Evolutionary conservation across 352 stramenopile species (phyloP).

Genomic region (Saprolegnia parasitica): DNA sequence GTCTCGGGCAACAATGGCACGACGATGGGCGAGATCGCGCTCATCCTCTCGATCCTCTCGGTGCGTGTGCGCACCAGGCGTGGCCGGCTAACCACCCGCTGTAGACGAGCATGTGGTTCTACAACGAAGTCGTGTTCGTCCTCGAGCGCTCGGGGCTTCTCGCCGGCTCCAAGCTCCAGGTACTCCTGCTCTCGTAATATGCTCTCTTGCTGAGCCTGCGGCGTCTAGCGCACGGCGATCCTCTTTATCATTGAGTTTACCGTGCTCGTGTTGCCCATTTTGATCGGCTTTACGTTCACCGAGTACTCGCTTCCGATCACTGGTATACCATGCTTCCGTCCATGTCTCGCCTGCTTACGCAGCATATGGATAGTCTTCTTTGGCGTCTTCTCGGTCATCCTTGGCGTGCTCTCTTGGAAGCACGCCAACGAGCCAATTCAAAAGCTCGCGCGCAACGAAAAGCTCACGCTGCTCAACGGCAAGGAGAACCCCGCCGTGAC

Average conservation of each 20-base stretch:
- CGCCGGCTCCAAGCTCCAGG: constrained; percentile 12
- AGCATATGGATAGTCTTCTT: constrained; percentile 4
- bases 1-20: constrained; percentile 65
- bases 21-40: constrained; percentile 62
- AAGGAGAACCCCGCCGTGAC: constrained; percentile 75
- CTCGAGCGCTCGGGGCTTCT: constrained; percentile 37
- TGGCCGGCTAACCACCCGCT: not conserved
- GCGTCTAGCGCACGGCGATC: constrained; percentile 34
- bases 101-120: constrained; percentile 37
- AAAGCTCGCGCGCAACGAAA: constrained; percentile 79
- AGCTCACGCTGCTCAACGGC: constrained; percentile 66
- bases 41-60: constrained; percentile 68
- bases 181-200: not conserved
- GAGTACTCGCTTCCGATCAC: constrained; percentile 52
- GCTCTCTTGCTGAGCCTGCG: not conserved
- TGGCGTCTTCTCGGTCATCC: constrained; percentile 4
- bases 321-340: not conserved
- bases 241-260: constrained; percentile 63
- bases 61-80: constrained; percentile 33
- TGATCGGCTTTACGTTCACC: constrained; percentile 64
- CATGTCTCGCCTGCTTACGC: not conserved
- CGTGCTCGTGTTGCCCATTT: constrained; percentile 61
- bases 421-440: constrained; percentile 66
- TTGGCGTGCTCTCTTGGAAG: constrained; percentile 46
- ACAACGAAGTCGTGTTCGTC: constrained; percentile 72